A percentile compares a stretch with the other conserved stretches of the same genome.
Conservation (phyloP, 345 rosid species). For the Hibiscus mutabilis region DNA sequence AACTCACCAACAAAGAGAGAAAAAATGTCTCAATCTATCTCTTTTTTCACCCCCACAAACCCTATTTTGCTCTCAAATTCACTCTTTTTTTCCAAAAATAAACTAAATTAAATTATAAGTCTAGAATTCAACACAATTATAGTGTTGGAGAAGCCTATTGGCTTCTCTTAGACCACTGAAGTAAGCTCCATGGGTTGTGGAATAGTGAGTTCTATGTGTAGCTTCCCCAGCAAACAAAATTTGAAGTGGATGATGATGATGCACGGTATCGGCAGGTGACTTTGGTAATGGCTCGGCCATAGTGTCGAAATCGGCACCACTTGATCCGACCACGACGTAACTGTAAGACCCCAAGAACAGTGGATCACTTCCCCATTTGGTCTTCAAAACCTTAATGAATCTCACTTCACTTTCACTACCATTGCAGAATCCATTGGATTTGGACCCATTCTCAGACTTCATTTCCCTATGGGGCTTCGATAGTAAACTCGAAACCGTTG, state of each 20-base stretch:
- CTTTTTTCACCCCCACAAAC: constrained; percentile 18
- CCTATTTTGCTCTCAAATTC: constrained; percentile 10
- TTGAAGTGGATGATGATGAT: constrained; percentile 34
- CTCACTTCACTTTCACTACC: constrained; percentile 33
- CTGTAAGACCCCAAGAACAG: constrained; percentile 89
- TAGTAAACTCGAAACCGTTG: constrained; percentile 50
- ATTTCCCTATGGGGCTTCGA: constrained; percentile 12
- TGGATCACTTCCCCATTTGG: constrained; percentile 89
- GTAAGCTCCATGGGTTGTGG: constrained; percentile 96
- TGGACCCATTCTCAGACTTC: constrained; percentile 7
- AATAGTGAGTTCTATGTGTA: constrained; percentile 91
- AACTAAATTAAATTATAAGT: not conserved
- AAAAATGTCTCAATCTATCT: constrained; percentile 33
- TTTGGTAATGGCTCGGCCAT: constrained; percentile 87
- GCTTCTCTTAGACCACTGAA: constrained; percentile 95
- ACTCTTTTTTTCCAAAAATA: not conserved
- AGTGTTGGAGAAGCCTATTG: constrained; percentile 86
- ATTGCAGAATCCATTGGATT: constrained; percentile 22
- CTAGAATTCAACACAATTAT: constrained; percentile 46
- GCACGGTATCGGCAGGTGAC: constrained; percentile 1
- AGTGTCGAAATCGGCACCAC: constrained; percentile 76
- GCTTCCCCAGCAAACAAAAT: constrained; percentile 97
- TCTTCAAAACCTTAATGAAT: constrained; percentile 56
- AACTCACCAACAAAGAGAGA: constrained; percentile 29
- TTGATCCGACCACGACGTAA: constrained; percentile 77